Base-by-base conservation (phyloP, 106 monocot genomes). In the Platanthera zijinensis region DNA sequence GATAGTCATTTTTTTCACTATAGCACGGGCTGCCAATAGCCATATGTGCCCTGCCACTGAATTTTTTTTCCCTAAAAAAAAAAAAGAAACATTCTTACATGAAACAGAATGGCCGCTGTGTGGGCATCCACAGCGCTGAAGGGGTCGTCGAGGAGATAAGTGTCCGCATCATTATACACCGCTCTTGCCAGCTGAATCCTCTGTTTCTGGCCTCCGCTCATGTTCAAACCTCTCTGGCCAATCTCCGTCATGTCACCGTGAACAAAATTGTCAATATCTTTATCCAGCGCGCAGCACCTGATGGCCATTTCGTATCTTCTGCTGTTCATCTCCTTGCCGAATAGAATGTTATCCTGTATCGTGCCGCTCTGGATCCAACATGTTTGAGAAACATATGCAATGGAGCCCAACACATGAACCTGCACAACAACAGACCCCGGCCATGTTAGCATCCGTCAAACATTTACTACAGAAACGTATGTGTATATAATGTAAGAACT, bases 121-220 rank as follows among this genome's bases (percentile, higher is more conserved):
- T 96, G 92, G 4, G 96, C 96, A 84, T 92, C 96, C 0, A 96
- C 90, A 48, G 96, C 96, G 78, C 96, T 96, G 73, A 96, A 96
- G 19, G 96, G 96, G 72, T 96, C 96, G 80, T 96, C 96, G 19
- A 96, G 89, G 32, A 93, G 87, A 79, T 93, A 96, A 28, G 78
- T 76, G 75, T 96, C 96, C 10, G 88, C 88, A 78, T 96, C 92
- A 69, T 68, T 88, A 67, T 93, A 96, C 7, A 93, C 89, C 17
- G 92, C 96, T 84, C 96, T 80, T 9, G 96, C 96, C 3, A 96
- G 80, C 70, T 96, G 96, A 79, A 93, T 85, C 84, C 96, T 88
- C 73, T 96, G 96, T 77, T 90, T 96, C 82, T 96, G 96, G 9
- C 96, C 96, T 5, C 96, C 96, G 67, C 96, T 96, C 92, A 96